phyloP scores from a whole-genome alignment of 129 eudicot species.

The Glebionis coronaria region DNA sequence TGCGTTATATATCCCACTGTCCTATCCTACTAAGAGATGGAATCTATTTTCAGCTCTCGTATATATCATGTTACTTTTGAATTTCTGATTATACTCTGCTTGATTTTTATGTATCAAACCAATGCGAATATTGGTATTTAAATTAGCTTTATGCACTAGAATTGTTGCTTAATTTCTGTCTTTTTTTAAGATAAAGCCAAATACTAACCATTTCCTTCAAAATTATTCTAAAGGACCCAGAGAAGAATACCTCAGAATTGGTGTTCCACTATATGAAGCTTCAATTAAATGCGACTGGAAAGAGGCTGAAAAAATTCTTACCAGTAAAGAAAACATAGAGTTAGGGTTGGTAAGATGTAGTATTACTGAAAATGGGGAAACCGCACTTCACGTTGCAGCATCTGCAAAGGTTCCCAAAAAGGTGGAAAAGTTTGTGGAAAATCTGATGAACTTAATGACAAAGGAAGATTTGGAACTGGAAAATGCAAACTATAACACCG shows the following conservation, averaged over 20 bases:
- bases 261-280: constrained; percentile 33
- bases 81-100: no score
- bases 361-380: constrained; percentile 37
- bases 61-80: background rate
- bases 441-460: constrained; percentile 30
- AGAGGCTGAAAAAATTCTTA: constrained; percentile 18
- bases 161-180: background rate
- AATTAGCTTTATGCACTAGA: background rate
- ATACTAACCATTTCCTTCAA: background rate
- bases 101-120: no score
- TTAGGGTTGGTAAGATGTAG: constrained; percentile 20
- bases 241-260: background rate
- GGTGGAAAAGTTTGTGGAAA: constrained; percentile 25
- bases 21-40: no score
- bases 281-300: constrained; percentile 38
- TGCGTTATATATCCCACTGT: no score
- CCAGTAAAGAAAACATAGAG: background rate
- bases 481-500: constrained; percentile 31
- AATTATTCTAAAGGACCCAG: constrained; percentile 8
- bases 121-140: no score
- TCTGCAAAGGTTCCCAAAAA: constrained; percentile 20
- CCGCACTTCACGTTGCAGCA: constrained; percentile 54
- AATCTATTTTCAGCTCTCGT: background rate
- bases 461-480: constrained; percentile 19
- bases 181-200: background rate